Evolutionary conservation across 2,329 filamentous ascomycete species (phyloP).

Genomic region (Aquanectria penicillioides): DNA sequence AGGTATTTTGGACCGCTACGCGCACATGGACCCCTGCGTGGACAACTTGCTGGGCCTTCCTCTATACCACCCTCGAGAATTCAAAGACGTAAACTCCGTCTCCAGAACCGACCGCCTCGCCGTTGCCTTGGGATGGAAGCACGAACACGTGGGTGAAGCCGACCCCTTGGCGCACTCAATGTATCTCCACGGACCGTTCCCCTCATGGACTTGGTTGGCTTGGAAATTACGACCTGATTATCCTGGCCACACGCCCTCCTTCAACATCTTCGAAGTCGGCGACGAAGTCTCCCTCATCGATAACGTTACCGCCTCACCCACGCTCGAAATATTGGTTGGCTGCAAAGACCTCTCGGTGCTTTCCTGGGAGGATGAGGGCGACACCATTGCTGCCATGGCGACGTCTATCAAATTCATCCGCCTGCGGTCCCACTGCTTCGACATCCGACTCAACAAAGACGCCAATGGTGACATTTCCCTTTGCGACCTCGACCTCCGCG

Average conservation of each 20-base stretch:
- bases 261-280: constrained; percentile 46
- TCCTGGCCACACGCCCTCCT: constrained; percentile 38
- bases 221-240: constrained; percentile 45
- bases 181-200: constrained; percentile 42
- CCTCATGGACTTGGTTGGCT: constrained; percentile 52
- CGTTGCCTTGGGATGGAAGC: constrained; percentile 48
- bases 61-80: constrained; percentile 47
- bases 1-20: constrained; percentile 44
- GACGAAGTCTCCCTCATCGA: constrained; percentile 41
- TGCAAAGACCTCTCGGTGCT: constrained; percentile 47
- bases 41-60: constrained; percentile 48
- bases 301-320: constrained; percentile 44
- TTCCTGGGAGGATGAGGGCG: constrained; percentile 49
- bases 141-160: constrained; percentile 36
- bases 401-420: constrained; percentile 46
- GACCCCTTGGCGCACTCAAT: constrained; percentile 38
- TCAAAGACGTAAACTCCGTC: constrained; percentile 40
- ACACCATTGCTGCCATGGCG: constrained; percentile 41
- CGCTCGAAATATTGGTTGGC: constrained; percentile 48
- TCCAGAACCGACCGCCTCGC: constrained; percentile 49
- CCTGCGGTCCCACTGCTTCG: constrained; percentile 47
- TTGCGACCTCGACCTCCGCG: constrained; percentile 35
- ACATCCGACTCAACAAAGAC: constrained; percentile 39
- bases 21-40: constrained; percentile 39
- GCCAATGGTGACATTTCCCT: constrained; percentile 30